Conservation (phyloP, 106 monocot species). For the Acorus calamus region DNA sequence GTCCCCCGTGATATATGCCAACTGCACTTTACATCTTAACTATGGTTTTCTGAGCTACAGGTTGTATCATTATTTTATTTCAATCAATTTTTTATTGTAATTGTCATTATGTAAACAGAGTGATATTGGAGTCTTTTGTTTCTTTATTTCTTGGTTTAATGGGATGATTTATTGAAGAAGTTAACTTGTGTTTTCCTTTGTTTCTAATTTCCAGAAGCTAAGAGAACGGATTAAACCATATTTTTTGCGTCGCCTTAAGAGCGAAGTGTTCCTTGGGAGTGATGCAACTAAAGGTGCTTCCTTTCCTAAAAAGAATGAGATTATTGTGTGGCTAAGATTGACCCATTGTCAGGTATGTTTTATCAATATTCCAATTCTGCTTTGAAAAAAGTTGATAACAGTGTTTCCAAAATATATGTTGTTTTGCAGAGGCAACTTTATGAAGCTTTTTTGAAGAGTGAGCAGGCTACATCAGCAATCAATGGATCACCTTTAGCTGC, state of each 20-base stretch:
- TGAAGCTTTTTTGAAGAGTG: constrained; percentile 96
- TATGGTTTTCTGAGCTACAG: too few relatives aligned
- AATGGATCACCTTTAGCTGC: constrained; percentile 81
- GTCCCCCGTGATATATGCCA: too few relatives aligned
- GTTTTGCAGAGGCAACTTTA: constrained; percentile 76
- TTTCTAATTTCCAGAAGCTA: constrained; percentile 40
- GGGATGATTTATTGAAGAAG: too few relatives aligned
- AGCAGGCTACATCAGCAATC: constrained; percentile 55
- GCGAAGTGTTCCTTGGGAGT: constrained; percentile 65
- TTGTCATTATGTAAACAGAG: too few relatives aligned
- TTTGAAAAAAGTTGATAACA: not conserved
- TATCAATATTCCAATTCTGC: not conserved
- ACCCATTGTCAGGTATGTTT: constrained; percentile 61
- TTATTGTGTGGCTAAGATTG: constrained; percentile 89
- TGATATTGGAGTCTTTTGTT: too few relatives aligned
- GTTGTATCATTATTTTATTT: too few relatives aligned
- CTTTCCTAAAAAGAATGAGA: constrained; percentile 79
- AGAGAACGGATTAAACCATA: constrained; percentile 89
- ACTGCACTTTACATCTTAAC: too few relatives aligned
- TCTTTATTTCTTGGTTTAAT: too few relatives aligned
- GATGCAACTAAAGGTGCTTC: constrained; percentile 18
- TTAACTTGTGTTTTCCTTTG: not conserved
- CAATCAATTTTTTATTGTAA: too few relatives aligned
- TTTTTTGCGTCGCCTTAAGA: constrained; percentile 88
- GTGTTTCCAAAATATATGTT: too few relatives aligned